These are phyloP conservation scores for Heracleum sosnowskyi DNA, from an alignment of 129 eudicot species.

Conservation along the genomic window DNA sequence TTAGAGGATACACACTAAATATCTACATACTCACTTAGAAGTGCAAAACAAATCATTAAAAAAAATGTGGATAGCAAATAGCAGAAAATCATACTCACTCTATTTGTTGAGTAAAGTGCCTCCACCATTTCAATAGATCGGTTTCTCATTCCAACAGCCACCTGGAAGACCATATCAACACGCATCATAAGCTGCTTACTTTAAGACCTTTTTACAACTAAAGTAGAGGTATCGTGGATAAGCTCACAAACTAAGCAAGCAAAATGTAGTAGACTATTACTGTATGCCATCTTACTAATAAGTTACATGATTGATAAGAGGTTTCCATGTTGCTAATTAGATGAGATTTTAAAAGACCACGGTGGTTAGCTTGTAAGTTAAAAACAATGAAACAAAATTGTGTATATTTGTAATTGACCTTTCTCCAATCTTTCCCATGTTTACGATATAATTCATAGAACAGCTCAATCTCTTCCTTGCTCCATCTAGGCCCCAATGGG, in stretches of 20 bases:
- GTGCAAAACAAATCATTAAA: neutral
- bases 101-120: conserved; percentile 85
- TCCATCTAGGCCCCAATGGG: conserved; percentile 85
- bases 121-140: conserved; percentile 94
- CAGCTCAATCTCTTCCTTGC: conserved; percentile 71
- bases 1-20: neutral
- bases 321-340: neutral
- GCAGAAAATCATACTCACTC: conserved; percentile 37
- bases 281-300: neutral
- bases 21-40: neutral
- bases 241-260: conserved; percentile 11
- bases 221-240: conserved; percentile 1
- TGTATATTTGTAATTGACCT: conserved; percentile 40
- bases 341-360: neutral
- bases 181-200: conserved; percentile 4
- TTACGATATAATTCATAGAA: conserved; percentile 93
- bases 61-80: neutral
- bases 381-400: conserved; percentile 1
- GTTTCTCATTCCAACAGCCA: conserved; percentile 57
- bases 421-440: conserved; percentile 89
- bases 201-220: neutral
- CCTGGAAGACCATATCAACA: conserved; percentile 37
- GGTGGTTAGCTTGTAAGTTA: conserved; percentile 15
- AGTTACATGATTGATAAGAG: neutral
- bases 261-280: conserved; percentile 2